Base-by-base conservation (phyloP, 2,329 filamentous ascomycete genomes). In the Ceratocystis alfenasii region DNA sequence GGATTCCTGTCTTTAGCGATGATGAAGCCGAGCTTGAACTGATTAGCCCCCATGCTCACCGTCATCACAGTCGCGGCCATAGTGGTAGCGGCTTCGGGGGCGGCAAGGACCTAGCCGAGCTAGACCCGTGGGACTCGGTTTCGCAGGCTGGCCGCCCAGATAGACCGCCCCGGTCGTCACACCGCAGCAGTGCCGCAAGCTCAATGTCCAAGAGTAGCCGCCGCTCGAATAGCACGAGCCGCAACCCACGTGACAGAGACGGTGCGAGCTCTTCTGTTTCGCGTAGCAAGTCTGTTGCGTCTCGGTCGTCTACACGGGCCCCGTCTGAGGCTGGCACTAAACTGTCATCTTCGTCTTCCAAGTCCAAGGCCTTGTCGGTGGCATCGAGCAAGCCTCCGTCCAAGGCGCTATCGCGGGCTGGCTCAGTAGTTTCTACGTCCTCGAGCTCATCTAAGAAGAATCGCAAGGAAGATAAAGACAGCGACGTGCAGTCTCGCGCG, bases 1-100 rank as follows among this genome's bases (percentile, higher is more conserved):
- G 82, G 33, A 63, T 67, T 8, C 66, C 66, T 69, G 71, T 76
- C 66, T 76, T 73, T 36, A 78, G 76, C 63, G 79, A 78, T 33
- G 77, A 78, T 48, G 79, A 78, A 67, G 80, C 77, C 10, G 81
- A 84, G 61, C 70, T 81, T 28, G 82, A 85, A 72, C 77, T 84
- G 67, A 84, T 85, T 70, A 83, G 80, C 61, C 82, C 81, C 1
- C 74, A 78, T 71, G 82, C 82, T 4, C 77, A 81, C 66, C 77
- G 77, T 7, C 79, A 78, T 2, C 66, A 64, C 50, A 72, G 75
- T 8, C 71, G 70, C 41, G 70, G 55, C 28, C 55, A 20, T n/a
- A 59, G 28, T 30, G 28, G 50, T 20, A 25, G 28, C 28, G 73
- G 22, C 48, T 50, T 74, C 22, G 70, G 72, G 10, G 71, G 70